phyloP scores from a whole-genome alignment of 2,329 filamentous ascomycete genomes.

The Colletotrichum sp. region DNA sequence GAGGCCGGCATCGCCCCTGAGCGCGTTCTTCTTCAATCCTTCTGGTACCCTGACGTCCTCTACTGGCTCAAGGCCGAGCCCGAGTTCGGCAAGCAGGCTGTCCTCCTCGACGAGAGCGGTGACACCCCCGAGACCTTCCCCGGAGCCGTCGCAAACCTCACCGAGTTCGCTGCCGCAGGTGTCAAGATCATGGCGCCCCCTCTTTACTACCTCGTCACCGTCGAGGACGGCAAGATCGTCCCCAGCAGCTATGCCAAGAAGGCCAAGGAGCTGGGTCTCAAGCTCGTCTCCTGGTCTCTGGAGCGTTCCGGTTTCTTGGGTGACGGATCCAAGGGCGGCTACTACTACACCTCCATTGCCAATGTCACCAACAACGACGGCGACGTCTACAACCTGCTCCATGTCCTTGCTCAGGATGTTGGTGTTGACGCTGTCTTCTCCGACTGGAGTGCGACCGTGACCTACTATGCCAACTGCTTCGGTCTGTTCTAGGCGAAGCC shows the following conservation, averaged over 20 bases:
- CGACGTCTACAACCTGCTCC: conserved; percentile 69
- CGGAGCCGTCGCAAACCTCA: conserved; percentile 61
- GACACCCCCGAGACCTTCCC: conserved; percentile 56
- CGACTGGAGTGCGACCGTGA: conserved; percentile 73
- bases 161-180: conserved; percentile 59
- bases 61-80: conserved; percentile 72
- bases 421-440: conserved; percentile 68
- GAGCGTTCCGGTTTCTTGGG: conserved; percentile 69
- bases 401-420: conserved; percentile 67
- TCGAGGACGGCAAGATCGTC: conserved; percentile 59
- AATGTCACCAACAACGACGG: conserved; percentile 66
- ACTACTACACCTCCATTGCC: conserved; percentile 62
- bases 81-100: conserved; percentile 64
- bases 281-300: conserved; percentile 72
- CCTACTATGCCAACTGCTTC: conserved; percentile 77
- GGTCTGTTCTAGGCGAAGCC: conserved; percentile 31
- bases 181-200: conserved; percentile 69
- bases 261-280: conserved; percentile 65
- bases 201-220: conserved; percentile 64
- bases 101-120: conserved; percentile 69
- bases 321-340: conserved; percentile 51
- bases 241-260: conserved; percentile 67
- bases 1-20: conserved; percentile 54
- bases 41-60: conserved; percentile 66
- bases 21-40: conserved; percentile 69